Evolutionary conservation across 1,284 basidiomycete species (phyloP).

Genomic region (Cronartium quercuum): DNA sequence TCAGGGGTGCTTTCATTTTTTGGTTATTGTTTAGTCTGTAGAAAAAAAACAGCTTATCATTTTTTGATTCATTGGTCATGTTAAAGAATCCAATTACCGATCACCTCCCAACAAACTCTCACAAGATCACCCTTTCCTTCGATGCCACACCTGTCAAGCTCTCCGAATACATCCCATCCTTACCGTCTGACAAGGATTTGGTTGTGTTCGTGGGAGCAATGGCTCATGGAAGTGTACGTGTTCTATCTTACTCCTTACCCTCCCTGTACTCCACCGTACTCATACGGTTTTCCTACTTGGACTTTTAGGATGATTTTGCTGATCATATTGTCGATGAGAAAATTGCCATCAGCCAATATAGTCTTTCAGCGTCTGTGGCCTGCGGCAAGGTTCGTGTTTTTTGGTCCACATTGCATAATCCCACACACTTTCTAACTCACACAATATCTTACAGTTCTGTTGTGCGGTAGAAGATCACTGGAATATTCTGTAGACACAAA

Average conservation of each 20-base stretch:
- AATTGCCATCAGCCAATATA: constrained; percentile 91
- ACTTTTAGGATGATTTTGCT: constrained; percentile 80
- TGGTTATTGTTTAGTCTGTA: constrained; percentile 34
- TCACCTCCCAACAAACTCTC: constrained; percentile 88
- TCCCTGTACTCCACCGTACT: background rate
- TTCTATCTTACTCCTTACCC: background rate
- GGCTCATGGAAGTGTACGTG: constrained; percentile 64
- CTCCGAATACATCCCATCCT: constrained; percentile 70
- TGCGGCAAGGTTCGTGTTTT: constrained; percentile 76
- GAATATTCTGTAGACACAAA: constrained; percentile 48
- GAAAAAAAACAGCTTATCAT: background rate
- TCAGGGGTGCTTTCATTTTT: background rate
- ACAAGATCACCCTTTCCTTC: constrained; percentile 90
- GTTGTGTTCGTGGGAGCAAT: constrained; percentile 97
- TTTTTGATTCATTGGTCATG: background rate
- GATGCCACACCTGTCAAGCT: constrained; percentile 79
- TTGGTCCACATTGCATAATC: background rate
- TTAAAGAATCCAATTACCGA: constrained; percentile 84
- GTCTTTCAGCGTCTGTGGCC: constrained; percentile 86
- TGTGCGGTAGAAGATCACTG: constrained; percentile 56
- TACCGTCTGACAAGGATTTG: constrained; percentile 79
- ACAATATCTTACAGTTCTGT: constrained; percentile 56
- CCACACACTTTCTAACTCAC: background rate
- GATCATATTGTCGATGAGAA: constrained; percentile 96
- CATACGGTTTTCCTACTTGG: background rate